These are phyloP conservation scores for Neopestalotiopsis sp. DNA, from an alignment of 2,329 filamentous ascomycete species.

Conservation along the genomic window DNA sequence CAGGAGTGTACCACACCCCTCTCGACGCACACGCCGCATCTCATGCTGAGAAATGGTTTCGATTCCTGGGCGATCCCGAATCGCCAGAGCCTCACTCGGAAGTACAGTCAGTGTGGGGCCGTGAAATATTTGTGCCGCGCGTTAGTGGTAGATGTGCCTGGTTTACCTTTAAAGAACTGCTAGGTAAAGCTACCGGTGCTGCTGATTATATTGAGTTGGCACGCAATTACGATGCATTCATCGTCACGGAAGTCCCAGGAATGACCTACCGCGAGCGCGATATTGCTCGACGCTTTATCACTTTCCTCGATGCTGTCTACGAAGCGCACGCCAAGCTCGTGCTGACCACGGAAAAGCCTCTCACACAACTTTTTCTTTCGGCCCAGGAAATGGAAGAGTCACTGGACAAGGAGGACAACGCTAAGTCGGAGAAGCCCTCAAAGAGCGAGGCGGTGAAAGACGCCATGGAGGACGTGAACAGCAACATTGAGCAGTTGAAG, in stretches of 20 bases:
- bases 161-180: conserved; percentile 93
- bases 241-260: conserved; percentile 87
- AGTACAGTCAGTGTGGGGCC: conserved; percentile 87
- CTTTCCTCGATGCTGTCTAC: conserved; percentile 96
- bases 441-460: conserved; percentile 49
- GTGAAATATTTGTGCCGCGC: conserved; percentile 83
- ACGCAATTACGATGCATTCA: conserved; percentile 87
- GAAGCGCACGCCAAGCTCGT: conserved; percentile 93
- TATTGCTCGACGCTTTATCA: conserved; percentile 91
- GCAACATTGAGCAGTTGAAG: conserved; percentile 85
- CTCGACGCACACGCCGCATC: conserved; percentile 77
- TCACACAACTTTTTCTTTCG: conserved; percentile 85
- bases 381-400: conserved; percentile 70
- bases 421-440: conserved; percentile 47
- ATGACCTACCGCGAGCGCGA: conserved; percentile 90
- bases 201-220: conserved; percentile 95
- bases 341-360: conserved; percentile 84
- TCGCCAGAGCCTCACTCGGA: conserved; percentile 77
- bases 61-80: conserved; percentile 85
- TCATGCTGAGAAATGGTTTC: conserved; percentile 95
- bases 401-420: conserved; percentile 51
- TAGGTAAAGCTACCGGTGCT: conserved; percentile 85
- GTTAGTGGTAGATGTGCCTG: conserved; percentile 87
- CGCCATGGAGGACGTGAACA: conserved; percentile 85
- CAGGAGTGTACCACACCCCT: conserved; percentile 91